Evolutionary conservation across 2,329 filamentous ascomycete genomes (phyloP).

Genomic region (Blumeria graminis): DNA sequence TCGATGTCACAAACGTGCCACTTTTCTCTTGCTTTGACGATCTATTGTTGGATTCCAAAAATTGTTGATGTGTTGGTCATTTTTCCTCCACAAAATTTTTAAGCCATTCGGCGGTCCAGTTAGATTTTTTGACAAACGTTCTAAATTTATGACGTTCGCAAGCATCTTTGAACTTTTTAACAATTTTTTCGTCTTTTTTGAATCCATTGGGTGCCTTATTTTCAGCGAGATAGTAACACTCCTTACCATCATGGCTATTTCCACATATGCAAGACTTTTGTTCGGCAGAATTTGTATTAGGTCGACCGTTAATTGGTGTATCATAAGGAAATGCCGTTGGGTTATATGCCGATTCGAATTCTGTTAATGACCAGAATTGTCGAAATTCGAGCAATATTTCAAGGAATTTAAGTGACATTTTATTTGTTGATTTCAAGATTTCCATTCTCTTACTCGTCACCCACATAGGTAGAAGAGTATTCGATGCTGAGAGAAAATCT

Average conservation of each 20-base stretch:
- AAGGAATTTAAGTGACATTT: neutral
- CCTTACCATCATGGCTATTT: neutral
- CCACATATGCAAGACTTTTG: neutral
- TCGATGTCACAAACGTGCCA: neutral
- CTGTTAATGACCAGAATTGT: neutral
- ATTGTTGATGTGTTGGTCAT: neutral
- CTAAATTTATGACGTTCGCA: neutral
- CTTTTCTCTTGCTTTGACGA: neutral
- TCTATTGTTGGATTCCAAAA: no score
- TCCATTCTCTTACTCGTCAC: neutral
- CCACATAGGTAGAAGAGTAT: neutral
- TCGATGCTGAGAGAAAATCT: neutral
- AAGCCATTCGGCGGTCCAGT: neutral
- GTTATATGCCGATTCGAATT: neutral
- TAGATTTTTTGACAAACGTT: neutral
- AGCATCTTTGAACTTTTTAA: neutral
- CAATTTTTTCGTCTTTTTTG: neutral
- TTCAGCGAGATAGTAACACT: neutral
- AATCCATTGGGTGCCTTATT: neutral
- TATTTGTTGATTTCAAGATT: neutral
- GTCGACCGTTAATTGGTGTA: neutral
- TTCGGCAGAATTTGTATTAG: neutral
- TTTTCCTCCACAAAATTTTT: neutral
- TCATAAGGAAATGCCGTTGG: neutral
- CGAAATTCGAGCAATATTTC: neutral